A percentile compares a stretch with the other conserved stretches of the same genome.
Conservation (phyloP, 225 moss, liverwort and hornwort genomes). For the Polytrichum formosum region DNA sequence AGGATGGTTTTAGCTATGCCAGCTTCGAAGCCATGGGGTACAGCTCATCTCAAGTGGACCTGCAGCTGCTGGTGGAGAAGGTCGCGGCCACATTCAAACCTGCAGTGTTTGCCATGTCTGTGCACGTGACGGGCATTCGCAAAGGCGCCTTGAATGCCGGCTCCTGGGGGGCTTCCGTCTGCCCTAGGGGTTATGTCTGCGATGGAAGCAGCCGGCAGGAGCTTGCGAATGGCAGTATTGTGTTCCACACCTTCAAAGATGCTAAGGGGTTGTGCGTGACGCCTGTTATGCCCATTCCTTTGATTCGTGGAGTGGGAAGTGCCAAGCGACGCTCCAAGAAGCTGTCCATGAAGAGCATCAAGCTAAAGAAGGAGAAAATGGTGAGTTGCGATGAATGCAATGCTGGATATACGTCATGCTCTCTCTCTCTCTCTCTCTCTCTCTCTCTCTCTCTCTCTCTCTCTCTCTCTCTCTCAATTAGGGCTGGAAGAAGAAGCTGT, state of each 20-base stretch:
- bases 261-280: conserved; percentile 8
- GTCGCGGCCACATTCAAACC: conserved; percentile 71
- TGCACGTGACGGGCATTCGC: conserved; percentile 42
- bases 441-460: too few species aligned
- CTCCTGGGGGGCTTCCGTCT: conserved; percentile 51
- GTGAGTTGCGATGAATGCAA: conserved; percentile 7
- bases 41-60: conserved; percentile 41
- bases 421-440: too few species aligned
- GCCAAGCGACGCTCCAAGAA: conserved; percentile 32
- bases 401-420: background rate
- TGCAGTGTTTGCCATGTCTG: conserved; percentile 65
- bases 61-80: conserved; percentile 44
- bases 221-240: conserved; percentile 56
- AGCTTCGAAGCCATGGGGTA: conserved; percentile 97
- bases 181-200: conserved; percentile 64
- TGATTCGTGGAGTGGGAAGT: conserved; percentile 21
- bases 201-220: conserved; percentile 78
- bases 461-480: too few species aligned
- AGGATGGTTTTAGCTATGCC: conserved; percentile 83
- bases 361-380: conserved; percentile 28
- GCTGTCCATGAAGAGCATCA: conserved; percentile 29
- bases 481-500: too few species aligned
- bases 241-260: conserved; percentile 74
- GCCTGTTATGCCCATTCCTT: conserved; percentile 20
- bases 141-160: conserved; percentile 29